These are phyloP conservation scores for Colletotrichum siamense DNA, from an alignment of 2,329 filamentous ascomycete genomes.

Conservation along the genomic window DNA sequence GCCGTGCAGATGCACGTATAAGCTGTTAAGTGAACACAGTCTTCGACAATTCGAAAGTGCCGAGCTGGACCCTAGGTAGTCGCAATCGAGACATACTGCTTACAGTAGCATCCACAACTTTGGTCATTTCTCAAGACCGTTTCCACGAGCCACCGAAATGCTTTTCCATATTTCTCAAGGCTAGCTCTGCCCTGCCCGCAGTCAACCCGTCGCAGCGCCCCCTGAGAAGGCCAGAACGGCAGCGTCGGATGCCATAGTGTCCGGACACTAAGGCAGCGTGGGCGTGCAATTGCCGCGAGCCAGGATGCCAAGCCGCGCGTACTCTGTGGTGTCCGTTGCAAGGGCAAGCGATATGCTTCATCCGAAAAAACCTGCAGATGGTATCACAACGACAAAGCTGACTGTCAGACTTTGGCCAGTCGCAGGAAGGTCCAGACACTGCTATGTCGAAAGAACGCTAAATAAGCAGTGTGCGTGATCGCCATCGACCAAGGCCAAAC, in stretches of 20 bases:
- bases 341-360: not conserved
- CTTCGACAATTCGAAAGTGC: not conserved
- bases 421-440: not conserved
- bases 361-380: not conserved
- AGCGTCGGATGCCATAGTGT: not conserved
- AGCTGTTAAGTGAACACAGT: not conserved
- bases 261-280: not conserved
- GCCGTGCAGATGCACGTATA: not conserved
- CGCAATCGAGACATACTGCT: not conserved
- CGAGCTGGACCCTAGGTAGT: not conserved
- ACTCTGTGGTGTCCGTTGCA: not conserved
- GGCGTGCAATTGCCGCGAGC: not conserved
- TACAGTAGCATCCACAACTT: not conserved
- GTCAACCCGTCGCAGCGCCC: not conserved
- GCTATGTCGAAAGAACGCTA: not conserved
- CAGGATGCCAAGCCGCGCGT: slow-evolving; percentile 9
- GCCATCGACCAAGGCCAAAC: not conserved
- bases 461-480: slow-evolving; percentile 10
- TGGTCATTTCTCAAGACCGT: not conserved
- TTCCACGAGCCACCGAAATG: not conserved
- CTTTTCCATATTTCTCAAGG: not conserved
- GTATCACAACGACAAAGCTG: not conserved
- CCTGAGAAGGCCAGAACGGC: not conserved
- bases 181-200: not conserved
- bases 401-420: not conserved